Evolutionary conservation across 192 early-diverging fungal genomes (phyloP), one percentile per base, ranked within the genome.

Genomic region (Coemansia asiatica): DNA sequence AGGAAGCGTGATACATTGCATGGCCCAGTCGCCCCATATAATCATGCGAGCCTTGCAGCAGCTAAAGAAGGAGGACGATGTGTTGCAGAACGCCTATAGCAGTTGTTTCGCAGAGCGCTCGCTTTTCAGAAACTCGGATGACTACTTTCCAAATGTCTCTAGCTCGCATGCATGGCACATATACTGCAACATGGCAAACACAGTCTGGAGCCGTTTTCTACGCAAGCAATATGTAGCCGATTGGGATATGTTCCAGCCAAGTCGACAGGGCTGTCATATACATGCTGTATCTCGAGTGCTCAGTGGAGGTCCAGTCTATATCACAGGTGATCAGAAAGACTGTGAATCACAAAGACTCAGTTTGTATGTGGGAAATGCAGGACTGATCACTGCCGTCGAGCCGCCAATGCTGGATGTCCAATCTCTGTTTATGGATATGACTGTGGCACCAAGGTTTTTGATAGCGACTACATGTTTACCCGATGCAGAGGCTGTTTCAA

Each of bases 221-320:
- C 19, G 35, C 2, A 26, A n/a, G 15, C 53, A 54, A 13, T 61
- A 74, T 61, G 60, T 59, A 21, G 57, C 60, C 0, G 86, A 87
- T 56, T 87, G 85, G 85, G 86, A 87, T 44, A 87, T 87, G 85
- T 87, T 85, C 53, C 66, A 81, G 62, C 76, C 84, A n/a, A 60
- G 72, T 6, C 71, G 68, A 35, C 36, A 35, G 6, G 84, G 79
- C 28, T 79, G 84, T 27, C 71, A 63, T 16, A 74, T 71, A 29
- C 86, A 87, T 67, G 84, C 84, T 1, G 68, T 67, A 16, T 65
- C 80, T 15, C 82, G 86, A 15, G 62, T 68, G 19, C 60, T 88
- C 3, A 83, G 79, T 56, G 86, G 84, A 8, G 83, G 86, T 0
- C 84, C 81, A n/a, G 54, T 88, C 12, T 88, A 87, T 61, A 75